These are phyloP conservation scores for Suillus clintonianus DNA, from an alignment of 768 basidiomycete species.

Conservation along the genomic window DNA sequence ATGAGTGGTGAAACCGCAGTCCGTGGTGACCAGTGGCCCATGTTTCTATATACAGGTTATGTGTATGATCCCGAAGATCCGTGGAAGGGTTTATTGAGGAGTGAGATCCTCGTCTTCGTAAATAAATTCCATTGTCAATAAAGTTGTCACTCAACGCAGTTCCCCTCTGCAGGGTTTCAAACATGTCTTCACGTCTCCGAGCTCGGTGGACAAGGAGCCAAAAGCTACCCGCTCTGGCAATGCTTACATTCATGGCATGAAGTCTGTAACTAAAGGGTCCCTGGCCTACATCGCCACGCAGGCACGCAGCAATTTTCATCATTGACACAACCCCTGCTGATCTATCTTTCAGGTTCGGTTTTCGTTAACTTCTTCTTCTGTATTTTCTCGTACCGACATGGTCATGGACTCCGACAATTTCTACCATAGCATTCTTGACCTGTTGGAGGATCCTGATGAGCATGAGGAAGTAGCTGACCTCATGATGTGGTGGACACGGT, in stretches of 20 bases:
- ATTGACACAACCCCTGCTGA: background rate
- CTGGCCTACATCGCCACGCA: constrained; percentile 23
- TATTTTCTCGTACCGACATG: constrained; percentile 21
- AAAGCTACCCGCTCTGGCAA: constrained; percentile 25
- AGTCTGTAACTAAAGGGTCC: constrained; percentile 2
- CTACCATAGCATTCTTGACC: no score
- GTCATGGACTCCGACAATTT: no score
- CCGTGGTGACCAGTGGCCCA: constrained; percentile 17
- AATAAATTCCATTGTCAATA: background rate
- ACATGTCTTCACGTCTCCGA: constrained; percentile 3
- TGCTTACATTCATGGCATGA: constrained; percentile 10
- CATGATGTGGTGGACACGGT: constrained; percentile 20
- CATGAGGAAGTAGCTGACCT: no score
- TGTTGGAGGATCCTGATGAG: no score
- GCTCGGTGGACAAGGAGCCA: constrained; percentile 24
- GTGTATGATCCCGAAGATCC: no score
- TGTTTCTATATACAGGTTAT: constrained; percentile 14
- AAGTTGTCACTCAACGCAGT: background rate
- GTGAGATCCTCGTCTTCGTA: constrained; percentile 5
- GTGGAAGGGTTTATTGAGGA: constrained; percentile 17
- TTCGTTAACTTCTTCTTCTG: constrained; percentile 14
- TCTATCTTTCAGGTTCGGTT: constrained; percentile 5
- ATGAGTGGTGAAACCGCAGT: constrained; percentile 4
- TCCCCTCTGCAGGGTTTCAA: background rate
- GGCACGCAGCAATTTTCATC: constrained; percentile 3